Percentiles rank a stretch among this genome's conserved stretches.
phyloP scores from a whole-genome alignment of 148 eudicot genomes.

The Persicaria maculosa region DNA sequence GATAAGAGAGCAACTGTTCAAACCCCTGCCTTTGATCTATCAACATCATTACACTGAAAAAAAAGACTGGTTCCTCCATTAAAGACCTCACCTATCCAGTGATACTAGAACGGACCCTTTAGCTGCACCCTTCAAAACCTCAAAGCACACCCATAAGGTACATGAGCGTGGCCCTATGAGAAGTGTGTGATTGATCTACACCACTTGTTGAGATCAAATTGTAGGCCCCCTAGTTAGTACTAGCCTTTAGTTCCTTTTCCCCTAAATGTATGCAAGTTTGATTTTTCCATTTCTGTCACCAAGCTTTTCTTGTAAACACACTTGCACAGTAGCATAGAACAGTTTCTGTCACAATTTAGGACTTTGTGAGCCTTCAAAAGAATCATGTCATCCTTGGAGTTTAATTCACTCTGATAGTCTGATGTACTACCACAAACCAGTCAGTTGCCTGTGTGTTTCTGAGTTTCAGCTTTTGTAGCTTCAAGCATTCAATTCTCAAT shows the following conservation, averaged over 20 bases:
- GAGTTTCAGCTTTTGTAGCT: not conserved
- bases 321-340: not conserved
- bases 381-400: not conserved
- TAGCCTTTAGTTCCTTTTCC: not conserved
- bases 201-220: not conserved
- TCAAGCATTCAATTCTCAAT: not conserved
- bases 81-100: not conserved
- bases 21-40: constrained; percentile 35
- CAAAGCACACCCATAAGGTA: too few species aligned
- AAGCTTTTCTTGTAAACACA: too few species aligned
- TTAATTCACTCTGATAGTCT: constrained; percentile 4
- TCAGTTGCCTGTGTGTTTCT: not conserved
- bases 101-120: too few species aligned
- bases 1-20: constrained; percentile 21
- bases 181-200: not conserved
- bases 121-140: too few species aligned
- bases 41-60: constrained; percentile 47
- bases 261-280: not conserved
- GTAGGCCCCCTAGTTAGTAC: not conserved
- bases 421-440: not conserved
- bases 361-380: not conserved
- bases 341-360: not conserved
- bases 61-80: not conserved
- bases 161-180: not conserved
- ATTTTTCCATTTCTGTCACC: not conserved